Conservation (phyloP, 768 basidiomycete genomes). For the Glaciozyma martinii region DNA sequence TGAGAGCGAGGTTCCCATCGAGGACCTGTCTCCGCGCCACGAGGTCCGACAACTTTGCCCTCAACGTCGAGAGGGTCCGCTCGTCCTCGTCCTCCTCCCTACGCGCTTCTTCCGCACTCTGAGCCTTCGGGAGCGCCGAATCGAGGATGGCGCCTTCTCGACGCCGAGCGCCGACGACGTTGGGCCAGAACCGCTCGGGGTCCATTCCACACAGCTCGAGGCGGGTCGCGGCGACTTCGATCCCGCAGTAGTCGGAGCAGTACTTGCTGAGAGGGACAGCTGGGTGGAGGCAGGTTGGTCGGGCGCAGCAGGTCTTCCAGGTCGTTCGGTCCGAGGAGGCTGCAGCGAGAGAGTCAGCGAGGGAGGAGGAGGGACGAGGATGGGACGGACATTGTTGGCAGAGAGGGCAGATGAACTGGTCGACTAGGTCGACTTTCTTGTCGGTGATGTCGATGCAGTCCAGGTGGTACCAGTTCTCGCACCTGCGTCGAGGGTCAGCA, state of each 20-base stretch:
- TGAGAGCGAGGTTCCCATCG: not conserved
- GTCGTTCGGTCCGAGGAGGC: slow-evolving; percentile 30
- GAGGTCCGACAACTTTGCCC: slow-evolving; percentile 53
- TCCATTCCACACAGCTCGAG: slow-evolving; percentile 50
- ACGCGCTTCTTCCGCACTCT: slow-evolving; percentile 12
- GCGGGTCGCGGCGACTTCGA: slow-evolving; percentile 46
- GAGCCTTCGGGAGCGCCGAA: slow-evolving; percentile 22
- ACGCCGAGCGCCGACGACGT: slow-evolving; percentile 59
- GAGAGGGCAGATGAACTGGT: slow-evolving; percentile 80
- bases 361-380: slow-evolving; percentile 46
- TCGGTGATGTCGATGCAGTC: slow-evolving; percentile 75
- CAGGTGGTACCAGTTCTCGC: slow-evolving; percentile 92
- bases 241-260: slow-evolving; percentile 79
- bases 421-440: slow-evolving; percentile 72
- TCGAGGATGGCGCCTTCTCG: slow-evolving; percentile 59
- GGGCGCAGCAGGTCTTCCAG: slow-evolving; percentile 42
- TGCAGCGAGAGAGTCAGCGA: slow-evolving; percentile 49
- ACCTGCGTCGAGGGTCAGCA: slow-evolving; percentile 45
- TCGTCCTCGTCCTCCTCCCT: slow-evolving; percentile 22
- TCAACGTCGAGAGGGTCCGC: slow-evolving; percentile 15
- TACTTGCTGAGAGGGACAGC: slow-evolving; percentile 79
- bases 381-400: slow-evolving; percentile 46
- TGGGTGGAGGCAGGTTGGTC: slow-evolving; percentile 60
- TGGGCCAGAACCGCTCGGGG: slow-evolving; percentile 54
- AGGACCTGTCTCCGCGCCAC: not conserved